Base-by-base conservation (phyloP, 2,329 filamentous ascomycete genomes). In the Fonsecaea pedrosoi region DNA sequence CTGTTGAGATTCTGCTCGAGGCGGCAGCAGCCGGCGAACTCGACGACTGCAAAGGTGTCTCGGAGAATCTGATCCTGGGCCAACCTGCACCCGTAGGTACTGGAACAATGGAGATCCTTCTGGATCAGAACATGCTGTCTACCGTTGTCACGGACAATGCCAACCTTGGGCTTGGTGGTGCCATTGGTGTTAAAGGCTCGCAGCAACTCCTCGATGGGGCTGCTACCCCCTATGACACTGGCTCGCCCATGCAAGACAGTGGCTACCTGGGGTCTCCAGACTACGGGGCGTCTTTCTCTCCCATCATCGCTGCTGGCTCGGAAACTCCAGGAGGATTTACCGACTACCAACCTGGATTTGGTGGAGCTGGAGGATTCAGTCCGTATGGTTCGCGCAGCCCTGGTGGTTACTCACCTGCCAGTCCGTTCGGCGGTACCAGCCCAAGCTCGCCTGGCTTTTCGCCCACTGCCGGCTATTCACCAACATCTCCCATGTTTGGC, bases 41-140 rank as follows among this genome's bases (percentile, higher is more conserved):
- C 37, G 95, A 99, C 76, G 95, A 99, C 80, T 99, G 96, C 82
- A 91, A 93, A 68, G 95, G 95, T 85, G 94, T 99, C 59, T 98
- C 95, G 15, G 95, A 99, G 82, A 99, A 99, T 82, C 90, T 99
- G 77, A 99, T 99, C 87, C 87, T 99, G 69, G 95, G 95, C 69
- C 95, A 99, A 82, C 87, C 98, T 81, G 95, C 96, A 4, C 95
- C 96, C 35, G 94, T 97, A 86, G 95, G 95, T 69, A 99, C 96
- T 65, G 95, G 95, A 70, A 93, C 97, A 79, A 94, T 99, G 74
- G 93, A 99, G 71, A 89, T 98, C 62, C 89, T 94, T 73, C 86
- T 99, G 72, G 96, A 99, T 77, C 93, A 93, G 71, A 91, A 91
- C 80, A 96, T 99, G 92, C 87, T 98, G 53, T 92, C 96, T 78